These are phyloP conservation scores for Sanguinoderma infundibulare DNA, from an alignment of 1,284 basidiomycete genomes.

Conservation along the genomic window DNA sequence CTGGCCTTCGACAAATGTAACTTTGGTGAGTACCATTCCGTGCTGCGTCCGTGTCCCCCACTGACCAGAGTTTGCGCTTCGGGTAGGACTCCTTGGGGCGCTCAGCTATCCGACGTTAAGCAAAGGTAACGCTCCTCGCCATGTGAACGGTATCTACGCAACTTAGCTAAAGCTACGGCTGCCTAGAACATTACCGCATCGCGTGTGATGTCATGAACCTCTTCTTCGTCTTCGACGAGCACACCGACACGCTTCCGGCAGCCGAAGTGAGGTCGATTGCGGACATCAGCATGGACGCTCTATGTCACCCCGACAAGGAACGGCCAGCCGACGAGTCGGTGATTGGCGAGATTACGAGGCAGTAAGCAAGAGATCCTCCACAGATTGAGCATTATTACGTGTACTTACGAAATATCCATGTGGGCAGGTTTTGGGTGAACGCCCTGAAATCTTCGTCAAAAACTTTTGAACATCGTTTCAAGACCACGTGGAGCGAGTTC, in stretches of 20 bases:
- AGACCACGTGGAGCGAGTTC: slow-evolving; percentile 29
- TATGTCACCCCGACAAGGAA: slow-evolving; percentile 20
- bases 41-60: background rate
- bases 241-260: slow-evolving; percentile 25
- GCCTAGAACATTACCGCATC: slow-evolving; percentile 19
- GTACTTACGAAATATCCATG: background rate
- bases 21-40: slow-evolving; percentile 23
- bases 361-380: slow-evolving; percentile 16
- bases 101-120: slow-evolving; percentile 15
- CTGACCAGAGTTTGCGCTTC: no score
- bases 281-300: slow-evolving; percentile 30
- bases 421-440: slow-evolving; percentile 30
- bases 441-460: slow-evolving; percentile 21
- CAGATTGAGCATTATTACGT: no score
- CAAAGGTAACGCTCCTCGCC: slow-evolving; percentile 8
- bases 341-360: slow-evolving; percentile 30
- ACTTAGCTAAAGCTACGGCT: background rate
- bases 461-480: slow-evolving; percentile 25
- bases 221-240: slow-evolving; percentile 33
- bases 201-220: slow-evolving; percentile 31
- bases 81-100: slow-evolving; percentile 25
- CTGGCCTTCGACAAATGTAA: slow-evolving; percentile 28
- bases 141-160: background rate
- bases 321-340: slow-evolving; percentile 16
- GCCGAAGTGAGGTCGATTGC: slow-evolving; percentile 9